These are phyloP conservation scores for Pleurotus pulmonarius DNA, from an alignment of 768 basidiomycete genomes.

Conservation along the genomic window DNA sequence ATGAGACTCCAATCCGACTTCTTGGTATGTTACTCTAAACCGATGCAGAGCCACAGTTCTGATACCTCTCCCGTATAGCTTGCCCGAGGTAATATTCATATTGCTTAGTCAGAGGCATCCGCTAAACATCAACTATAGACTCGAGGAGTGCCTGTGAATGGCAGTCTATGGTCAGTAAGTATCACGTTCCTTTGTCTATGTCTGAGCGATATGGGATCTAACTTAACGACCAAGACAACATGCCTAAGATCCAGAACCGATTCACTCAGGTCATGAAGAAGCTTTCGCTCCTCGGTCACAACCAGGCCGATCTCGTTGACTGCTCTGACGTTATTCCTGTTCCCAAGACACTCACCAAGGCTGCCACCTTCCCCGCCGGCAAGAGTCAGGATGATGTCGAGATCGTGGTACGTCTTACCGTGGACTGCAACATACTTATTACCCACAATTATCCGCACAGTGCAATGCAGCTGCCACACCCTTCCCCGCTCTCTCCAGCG, in stretches of 20 bases:
- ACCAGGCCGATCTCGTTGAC: constrained; percentile 30
- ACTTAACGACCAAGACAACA: constrained; percentile 28
- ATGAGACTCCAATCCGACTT: constrained; percentile 44
- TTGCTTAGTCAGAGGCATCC: background rate
- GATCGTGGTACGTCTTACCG: constrained; percentile 17
- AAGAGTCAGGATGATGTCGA: constrained; percentile 22
- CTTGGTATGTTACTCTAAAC: constrained; percentile 15
- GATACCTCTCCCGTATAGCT: constrained; percentile 12
- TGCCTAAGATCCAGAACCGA: constrained; percentile 24
- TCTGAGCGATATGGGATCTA: background rate
- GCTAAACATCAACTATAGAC: constrained; percentile 20
- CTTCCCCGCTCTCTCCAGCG: constrained; percentile 2
- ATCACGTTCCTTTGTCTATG: background rate
- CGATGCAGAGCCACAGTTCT: background rate
- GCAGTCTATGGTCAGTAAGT: constrained; percentile 38
- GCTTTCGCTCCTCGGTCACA: constrained; percentile 37
- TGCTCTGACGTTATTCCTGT: constrained; percentile 42
- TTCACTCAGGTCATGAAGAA: constrained; percentile 42
- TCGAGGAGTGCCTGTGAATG: constrained; percentile 43
- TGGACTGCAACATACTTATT: too few relatives aligned
- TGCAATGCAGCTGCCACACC: constrained; percentile 1
- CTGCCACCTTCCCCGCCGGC: constrained; percentile 27
- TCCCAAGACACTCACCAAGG: constrained; percentile 19
- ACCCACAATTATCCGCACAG: background rate
- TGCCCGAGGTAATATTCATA: constrained; percentile 15